These are phyloP conservation scores for Suillus spraguei DNA, from an alignment of 768 basidiomycete species.

Conservation along the genomic window DNA sequence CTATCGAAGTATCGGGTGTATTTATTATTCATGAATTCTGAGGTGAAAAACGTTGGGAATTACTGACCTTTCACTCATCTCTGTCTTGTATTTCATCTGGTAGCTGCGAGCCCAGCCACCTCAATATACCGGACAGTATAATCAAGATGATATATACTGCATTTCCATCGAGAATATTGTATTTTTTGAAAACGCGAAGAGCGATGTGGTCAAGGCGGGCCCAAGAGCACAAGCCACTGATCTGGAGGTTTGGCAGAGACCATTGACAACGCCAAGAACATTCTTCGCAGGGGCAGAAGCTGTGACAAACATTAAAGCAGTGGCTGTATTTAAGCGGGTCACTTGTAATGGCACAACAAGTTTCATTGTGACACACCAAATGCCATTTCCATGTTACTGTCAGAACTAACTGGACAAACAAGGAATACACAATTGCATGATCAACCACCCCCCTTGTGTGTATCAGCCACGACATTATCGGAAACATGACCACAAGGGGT, in stretches of 20 bases:
- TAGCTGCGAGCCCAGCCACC: constrained; percentile 40
- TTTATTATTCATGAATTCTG: neutral
- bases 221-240: constrained; percentile 51
- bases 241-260: constrained; percentile 51
- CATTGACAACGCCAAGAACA: constrained; percentile 60
- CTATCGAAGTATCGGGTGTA: neutral
- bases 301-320: constrained; percentile 55
- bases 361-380: constrained; percentile 33
- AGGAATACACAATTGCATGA: constrained; percentile 38
- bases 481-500: constrained; percentile 45
- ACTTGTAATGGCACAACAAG: neutral
- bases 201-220: constrained; percentile 48
- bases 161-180: constrained; percentile 51
- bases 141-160: constrained; percentile 49
- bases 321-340: constrained; percentile 37
- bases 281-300: constrained; percentile 52
- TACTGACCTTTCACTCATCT: constrained; percentile 19
- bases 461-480: constrained; percentile 45
- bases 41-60: neutral
- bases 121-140: constrained; percentile 26
- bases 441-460: constrained; percentile 32
- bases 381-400: constrained; percentile 41
- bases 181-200: constrained; percentile 57
- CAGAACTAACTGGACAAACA: constrained; percentile 31
- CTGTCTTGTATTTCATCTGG: constrained; percentile 44